phyloP scores from a whole-genome alignment of 202 grass and related monocot species.

The Hordeum pubiflorum region DNA sequence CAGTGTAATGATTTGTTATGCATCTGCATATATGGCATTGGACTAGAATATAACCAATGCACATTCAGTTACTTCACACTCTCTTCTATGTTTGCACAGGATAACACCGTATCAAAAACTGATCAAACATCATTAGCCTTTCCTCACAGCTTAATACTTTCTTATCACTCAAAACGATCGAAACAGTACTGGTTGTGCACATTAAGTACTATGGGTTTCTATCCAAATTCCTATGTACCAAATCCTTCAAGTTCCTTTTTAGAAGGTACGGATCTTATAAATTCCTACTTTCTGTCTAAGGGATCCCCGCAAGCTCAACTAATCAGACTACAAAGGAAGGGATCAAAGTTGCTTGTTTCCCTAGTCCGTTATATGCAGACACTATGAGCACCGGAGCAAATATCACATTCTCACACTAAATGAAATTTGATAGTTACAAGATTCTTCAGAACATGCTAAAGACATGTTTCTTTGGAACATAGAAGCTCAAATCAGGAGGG shows the following conservation, averaged over 20 bases:
- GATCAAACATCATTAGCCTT: not conserved
- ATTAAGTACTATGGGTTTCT: slow-evolving; percentile 16
- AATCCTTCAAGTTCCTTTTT: slow-evolving; percentile 11
- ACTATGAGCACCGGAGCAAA: not conserved
- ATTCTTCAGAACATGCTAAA: slow-evolving; percentile 22
- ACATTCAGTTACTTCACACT: not conserved
- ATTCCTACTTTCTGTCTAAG: not conserved
- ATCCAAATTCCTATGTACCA: not conserved
- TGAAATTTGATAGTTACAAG: not conserved
- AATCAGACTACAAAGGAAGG: not conserved
- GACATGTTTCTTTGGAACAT: slow-evolving; percentile 25
- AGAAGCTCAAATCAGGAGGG: not conserved
- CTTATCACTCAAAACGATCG: not conserved
- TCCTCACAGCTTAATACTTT: not conserved
- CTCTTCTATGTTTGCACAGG: not conserved
- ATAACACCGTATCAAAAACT: not conserved
- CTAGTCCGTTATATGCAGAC: not conserved
- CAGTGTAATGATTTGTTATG: not conserved
- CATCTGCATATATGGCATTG: not conserved
- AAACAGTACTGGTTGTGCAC: not conserved
- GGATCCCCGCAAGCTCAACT: not conserved
- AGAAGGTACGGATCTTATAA: not conserved
- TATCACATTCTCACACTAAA: not conserved
- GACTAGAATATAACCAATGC: not conserved
- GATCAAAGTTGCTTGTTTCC: not conserved